Percentiles rank a stretch among this genome's conserved stretches.
Evolutionary conservation across 208 protist genomes (phyloP).

Genomic region (Leishmania aethiopica): DNA sequence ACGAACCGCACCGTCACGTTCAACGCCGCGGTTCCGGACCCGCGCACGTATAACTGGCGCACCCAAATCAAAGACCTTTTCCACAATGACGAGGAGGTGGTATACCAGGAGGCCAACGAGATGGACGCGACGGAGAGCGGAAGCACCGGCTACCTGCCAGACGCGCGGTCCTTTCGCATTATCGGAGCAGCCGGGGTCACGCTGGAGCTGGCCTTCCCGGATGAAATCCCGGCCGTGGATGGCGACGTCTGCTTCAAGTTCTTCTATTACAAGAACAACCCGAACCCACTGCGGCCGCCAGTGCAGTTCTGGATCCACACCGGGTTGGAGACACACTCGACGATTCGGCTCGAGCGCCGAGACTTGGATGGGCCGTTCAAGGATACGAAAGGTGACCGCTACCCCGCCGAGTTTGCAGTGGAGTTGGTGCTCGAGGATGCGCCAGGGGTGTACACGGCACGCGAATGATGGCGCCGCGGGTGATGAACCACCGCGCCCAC

Average conservation of each 20-base stretch:
- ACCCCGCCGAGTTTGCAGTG: conserved; percentile 65
- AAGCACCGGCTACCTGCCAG: conserved; percentile 28
- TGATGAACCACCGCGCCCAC: not conserved
- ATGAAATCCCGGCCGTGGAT: conserved; percentile 55
- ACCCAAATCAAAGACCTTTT: conserved; percentile 61
- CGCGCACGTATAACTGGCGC: conserved; percentile 51
- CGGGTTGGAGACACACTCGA: conserved; percentile 42
- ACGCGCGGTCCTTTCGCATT: conserved; percentile 23
- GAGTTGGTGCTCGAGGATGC: conserved; percentile 43
- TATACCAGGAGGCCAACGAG: conserved; percentile 54
- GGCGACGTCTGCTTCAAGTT: conserved; percentile 73
- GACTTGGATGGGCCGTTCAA: conserved; percentile 78
- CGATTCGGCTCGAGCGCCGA: conserved; percentile 32
- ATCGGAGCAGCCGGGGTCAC: conserved; percentile 18
- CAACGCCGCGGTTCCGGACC: conserved; percentile 44
- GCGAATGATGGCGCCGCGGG: not conserved
- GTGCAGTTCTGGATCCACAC: conserved; percentile 87
- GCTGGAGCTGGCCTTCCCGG: conserved; percentile 40
- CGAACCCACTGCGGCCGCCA: conserved; percentile 61
- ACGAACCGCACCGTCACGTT: conserved; percentile 64
- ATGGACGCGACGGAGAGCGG: conserved; percentile 38
- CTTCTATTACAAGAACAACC: conserved; percentile 69
- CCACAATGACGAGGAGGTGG: conserved; percentile 53
- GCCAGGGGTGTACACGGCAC: conserved; percentile 10
- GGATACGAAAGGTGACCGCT: conserved; percentile 65